A percentile compares a stretch with the other conserved stretches of the same genome.
phyloP scores from a whole-genome alignment of 768 basidiomycete species.

The Lentinula raphanica region DNA sequence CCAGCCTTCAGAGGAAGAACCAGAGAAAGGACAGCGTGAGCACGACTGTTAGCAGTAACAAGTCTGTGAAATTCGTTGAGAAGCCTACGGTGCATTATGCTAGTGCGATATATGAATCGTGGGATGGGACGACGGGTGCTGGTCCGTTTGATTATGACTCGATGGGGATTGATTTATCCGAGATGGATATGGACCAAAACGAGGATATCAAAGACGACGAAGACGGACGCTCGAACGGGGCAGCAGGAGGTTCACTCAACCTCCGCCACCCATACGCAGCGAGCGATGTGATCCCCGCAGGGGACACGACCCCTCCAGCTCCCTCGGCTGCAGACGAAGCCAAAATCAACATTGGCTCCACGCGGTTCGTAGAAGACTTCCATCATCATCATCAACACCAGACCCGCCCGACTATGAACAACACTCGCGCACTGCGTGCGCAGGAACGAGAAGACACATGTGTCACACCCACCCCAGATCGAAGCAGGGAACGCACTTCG shows the following conservation, averaged over 20 bases:
- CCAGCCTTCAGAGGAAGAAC: not conserved
- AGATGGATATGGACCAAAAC: constrained; percentile 11
- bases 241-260: constrained; percentile 6
- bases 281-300: not conserved
- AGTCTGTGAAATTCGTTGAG: constrained; percentile 70
- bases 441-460: constrained; percentile 17
- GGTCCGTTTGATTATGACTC: constrained; percentile 17
- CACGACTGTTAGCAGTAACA: constrained; percentile 26
- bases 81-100: constrained; percentile 55
- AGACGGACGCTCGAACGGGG: not conserved
- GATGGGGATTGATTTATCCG: constrained; percentile 18
- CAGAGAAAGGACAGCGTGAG: constrained; percentile 9
- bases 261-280: constrained; percentile 6
- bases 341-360: not conserved
- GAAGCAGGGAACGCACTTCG: constrained; percentile 16
- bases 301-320: not conserved
- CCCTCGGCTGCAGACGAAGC: not conserved
- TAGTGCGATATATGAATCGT: constrained; percentile 10
- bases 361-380: not conserved
- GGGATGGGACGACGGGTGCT: constrained; percentile 4
- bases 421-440: not conserved
- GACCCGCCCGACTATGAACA: not conserved
- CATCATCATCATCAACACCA: too few relatives aligned
- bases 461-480: constrained; percentile 20
- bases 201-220: constrained; percentile 2